These are phyloP conservation scores for Cymbopogon citratus DNA, from an alignment of 176 grass and related monocot genomes.

Conservation along the genomic window DNA sequence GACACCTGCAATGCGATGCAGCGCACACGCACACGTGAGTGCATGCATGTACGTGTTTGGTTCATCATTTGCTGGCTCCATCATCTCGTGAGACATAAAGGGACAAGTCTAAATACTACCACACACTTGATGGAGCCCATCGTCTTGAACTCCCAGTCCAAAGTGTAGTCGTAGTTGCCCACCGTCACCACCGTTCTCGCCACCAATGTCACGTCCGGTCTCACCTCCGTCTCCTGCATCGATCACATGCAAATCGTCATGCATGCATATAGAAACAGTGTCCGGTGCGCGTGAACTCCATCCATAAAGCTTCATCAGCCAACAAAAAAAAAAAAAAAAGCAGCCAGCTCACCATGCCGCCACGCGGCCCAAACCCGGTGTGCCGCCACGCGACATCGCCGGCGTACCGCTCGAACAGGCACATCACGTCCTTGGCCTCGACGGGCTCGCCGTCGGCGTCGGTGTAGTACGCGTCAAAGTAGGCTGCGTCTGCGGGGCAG, in stretches of 20 bases:
- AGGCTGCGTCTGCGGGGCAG: slow-evolving; percentile 53
- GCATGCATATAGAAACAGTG: no score
- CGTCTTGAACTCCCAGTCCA: not conserved
- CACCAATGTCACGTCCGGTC: not conserved
- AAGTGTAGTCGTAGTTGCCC: no score
- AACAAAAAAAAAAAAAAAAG: no score
- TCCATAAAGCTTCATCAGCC: no score
- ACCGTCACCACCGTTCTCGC: not conserved
- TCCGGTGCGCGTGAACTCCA: no score
- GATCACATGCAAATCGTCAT: not conserved
- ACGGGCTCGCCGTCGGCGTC: slow-evolving; percentile 34
- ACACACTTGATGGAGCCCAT: not conserved
- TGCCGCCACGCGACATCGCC: slow-evolving; percentile 65
- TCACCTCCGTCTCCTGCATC: not conserved
- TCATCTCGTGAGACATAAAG: no score
- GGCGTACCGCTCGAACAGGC: slow-evolving; percentile 59
- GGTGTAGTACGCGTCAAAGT: slow-evolving; percentile 45
- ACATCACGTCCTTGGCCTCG: slow-evolving; percentile 36
- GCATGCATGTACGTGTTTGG: no score
- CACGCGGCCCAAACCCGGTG: slow-evolving; percentile 1
- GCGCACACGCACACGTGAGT: not conserved
- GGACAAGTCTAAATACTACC: no score
- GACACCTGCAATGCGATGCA: not conserved
- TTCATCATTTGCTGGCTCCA: no score
- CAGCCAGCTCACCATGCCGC: not conserved